Evolutionary conservation across 306 rosid genomes (phyloP).

Genomic region (Ormosia emarginata): DNA sequence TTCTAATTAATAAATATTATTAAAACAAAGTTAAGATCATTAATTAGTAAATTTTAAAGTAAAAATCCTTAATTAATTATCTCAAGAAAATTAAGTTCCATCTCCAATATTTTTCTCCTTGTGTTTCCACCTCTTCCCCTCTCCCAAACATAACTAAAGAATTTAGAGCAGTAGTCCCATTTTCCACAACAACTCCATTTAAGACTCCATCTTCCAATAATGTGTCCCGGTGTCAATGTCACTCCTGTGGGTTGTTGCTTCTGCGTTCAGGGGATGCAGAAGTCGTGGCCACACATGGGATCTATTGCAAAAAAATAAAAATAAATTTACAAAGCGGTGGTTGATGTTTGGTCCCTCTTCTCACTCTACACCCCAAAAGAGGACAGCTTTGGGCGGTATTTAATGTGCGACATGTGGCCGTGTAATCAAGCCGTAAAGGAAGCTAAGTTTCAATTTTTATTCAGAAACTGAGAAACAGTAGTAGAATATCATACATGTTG

Average conservation of each 20-base stretch:
- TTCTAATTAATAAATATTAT: no score
- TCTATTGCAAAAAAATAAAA: not conserved
- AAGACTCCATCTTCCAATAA: not conserved
- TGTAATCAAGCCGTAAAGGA: conserved; percentile 2
- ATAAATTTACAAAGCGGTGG: not conserved
- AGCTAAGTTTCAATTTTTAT: not conserved
- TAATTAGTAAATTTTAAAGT: no score
- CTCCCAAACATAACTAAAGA: not conserved
- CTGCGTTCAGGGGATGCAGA: not conserved
- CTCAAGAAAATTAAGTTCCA: no score
- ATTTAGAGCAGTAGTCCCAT: not conserved
- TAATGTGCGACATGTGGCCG: not conserved
- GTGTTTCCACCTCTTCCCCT: not conserved
- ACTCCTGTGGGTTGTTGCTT: not conserved
- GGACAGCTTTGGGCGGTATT: not conserved
- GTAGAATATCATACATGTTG: not conserved
- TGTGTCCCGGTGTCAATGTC: not conserved
- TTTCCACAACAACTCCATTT: conserved; percentile 4
- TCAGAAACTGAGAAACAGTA: not conserved
- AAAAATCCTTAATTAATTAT: no score
- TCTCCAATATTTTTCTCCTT: no score
- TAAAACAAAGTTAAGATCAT: no score
- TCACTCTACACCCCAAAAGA: not conserved
- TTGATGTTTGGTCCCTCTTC: not conserved
- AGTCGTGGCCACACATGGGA: not conserved